Conservation (phyloP, 805 yeast species). For the Starmerella ratchasimensis region DNA sequence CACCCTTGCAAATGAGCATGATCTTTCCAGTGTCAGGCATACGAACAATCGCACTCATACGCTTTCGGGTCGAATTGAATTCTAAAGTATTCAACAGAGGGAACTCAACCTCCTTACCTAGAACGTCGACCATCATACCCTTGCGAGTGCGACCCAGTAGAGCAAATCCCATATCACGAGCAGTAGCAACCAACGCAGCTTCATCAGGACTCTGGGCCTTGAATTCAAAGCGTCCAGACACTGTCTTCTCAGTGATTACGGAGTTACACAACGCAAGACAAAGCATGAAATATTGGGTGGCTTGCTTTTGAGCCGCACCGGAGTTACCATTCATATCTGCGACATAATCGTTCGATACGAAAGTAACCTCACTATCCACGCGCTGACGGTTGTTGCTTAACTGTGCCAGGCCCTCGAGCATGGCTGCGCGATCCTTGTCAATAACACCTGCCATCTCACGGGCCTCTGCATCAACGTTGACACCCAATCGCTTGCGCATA, state of each 20-base stretch:
- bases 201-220: constrained; percentile 84
- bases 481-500: constrained; percentile 50
- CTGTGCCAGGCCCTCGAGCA: constrained; percentile 34
- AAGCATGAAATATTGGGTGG: constrained; percentile 49
- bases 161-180: constrained; percentile 61
- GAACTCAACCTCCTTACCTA: constrained; percentile 37
- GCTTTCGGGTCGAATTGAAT: constrained; percentile 60
- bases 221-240: constrained; percentile 35
- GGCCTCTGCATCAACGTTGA: constrained; percentile 43
- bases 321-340: constrained; percentile 35
- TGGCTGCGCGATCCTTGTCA: constrained; percentile 33
- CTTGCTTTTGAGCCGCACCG: constrained; percentile 34
- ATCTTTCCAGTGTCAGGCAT: constrained; percentile 27
- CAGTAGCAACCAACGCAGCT: constrained; percentile 65
- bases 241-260: constrained; percentile 46
- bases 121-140: constrained; percentile 34
- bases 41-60: constrained; percentile 60
- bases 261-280: constrained; percentile 68
- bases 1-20: constrained; percentile 55
- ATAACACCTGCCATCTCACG: constrained; percentile 36
- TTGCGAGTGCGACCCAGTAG: constrained; percentile 45
- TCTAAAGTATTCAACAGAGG: constrained; percentile 49
- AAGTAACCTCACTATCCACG: constrained; percentile 42
- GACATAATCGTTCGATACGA: constrained; percentile 50
- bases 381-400: constrained; percentile 37